A percentile compares a stretch with the other conserved stretches of the same genome.
phyloP scores from a whole-genome alignment of 2,329 filamentous ascomycete genomes.

The Podosphaera leucotricha region DNA sequence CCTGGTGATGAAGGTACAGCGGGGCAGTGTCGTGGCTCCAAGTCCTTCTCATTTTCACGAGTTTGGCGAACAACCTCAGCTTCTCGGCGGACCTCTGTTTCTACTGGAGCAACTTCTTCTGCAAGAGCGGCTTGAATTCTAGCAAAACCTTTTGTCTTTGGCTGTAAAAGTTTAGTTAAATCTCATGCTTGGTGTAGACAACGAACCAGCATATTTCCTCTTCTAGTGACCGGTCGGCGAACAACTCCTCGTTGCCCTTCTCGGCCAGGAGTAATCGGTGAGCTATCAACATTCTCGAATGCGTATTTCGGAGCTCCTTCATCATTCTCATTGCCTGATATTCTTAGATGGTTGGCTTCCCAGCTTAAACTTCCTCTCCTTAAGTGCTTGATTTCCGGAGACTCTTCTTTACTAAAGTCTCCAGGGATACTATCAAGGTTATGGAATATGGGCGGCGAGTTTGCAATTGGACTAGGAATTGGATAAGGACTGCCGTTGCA shows the following conservation, averaged over 20 bases:
- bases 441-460: constrained; percentile 46
- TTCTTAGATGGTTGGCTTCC: constrained; percentile 70
- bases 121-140: constrained; percentile 73
- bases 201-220: constrained; percentile 69
- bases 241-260: constrained; percentile 52
- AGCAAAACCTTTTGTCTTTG: constrained; percentile 89
- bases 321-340: constrained; percentile 60
- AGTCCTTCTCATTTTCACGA: constrained; percentile 59
- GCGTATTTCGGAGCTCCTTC: constrained; percentile 32
- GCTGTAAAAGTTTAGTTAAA: constrained; percentile 27
- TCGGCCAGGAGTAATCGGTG: constrained; percentile 21
- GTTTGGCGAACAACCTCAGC: constrained; percentile 92
- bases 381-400: constrained; percentile 25
- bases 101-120: constrained; percentile 70
- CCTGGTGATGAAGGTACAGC: constrained; percentile 7
- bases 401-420: constrained; percentile 28
- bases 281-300: constrained; percentile 17
- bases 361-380: constrained; percentile 75
- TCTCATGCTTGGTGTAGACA: not conserved
- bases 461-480: constrained; percentile 44
- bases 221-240: constrained; percentile 57
- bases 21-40: constrained; percentile 24
- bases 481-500: constrained; percentile 49
- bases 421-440: constrained; percentile 16
- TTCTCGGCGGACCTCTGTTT: constrained; percentile 73